Conservation (phyloP, 2,329 filamentous ascomycete species). For the Stromatinia cepivora region DNA sequence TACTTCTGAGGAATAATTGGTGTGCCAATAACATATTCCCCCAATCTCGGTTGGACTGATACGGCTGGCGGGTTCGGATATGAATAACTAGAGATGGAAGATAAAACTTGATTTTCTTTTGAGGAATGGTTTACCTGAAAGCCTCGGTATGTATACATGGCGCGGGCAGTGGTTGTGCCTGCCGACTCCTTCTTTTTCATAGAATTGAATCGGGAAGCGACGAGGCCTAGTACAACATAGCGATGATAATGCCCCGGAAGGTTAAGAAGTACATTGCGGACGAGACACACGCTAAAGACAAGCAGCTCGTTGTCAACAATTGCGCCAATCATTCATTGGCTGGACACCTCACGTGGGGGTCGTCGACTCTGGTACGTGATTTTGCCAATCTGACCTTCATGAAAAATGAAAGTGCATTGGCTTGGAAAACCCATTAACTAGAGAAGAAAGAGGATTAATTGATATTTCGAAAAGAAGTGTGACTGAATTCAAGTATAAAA, state of each 20-base stretch:
- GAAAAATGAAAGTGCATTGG: neutral
- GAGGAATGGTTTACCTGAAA: neutral
- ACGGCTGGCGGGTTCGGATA: neutral
- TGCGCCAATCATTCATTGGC: neutral
- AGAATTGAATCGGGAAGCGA: neutral
- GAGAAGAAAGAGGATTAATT: neutral
- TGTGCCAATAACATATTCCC: neutral
- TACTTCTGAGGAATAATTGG: neutral
- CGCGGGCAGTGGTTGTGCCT: neutral
- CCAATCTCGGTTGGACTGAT: neutral
- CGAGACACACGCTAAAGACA: no score
- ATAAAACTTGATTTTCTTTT: neutral
- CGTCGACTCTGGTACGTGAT: no score
- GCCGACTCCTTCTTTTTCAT: neutral
- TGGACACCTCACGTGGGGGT: neutral
- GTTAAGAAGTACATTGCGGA: neutral
- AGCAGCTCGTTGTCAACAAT: neutral
- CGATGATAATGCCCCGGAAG: neutral
- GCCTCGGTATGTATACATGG: neutral
- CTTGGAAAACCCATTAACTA: neutral
- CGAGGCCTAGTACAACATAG: neutral
- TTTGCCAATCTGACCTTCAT: neutral
- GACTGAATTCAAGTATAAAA: neutral
- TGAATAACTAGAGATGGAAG: neutral
- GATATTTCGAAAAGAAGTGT: neutral